phyloP scores from a whole-genome alignment of 345 rosid species.

The Salix caprea region DNA sequence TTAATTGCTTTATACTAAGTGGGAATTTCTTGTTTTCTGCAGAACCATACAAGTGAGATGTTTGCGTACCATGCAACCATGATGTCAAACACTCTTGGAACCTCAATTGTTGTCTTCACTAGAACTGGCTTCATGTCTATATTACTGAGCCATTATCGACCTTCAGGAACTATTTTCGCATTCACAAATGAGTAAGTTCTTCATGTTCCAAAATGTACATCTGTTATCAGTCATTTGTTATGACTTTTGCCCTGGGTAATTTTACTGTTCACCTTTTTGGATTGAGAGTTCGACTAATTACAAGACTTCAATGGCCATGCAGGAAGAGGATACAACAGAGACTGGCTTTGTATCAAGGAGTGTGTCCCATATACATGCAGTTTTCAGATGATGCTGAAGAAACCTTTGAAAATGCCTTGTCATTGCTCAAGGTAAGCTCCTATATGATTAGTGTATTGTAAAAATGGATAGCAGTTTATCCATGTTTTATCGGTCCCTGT shows the following conservation, averaged over 20 bases:
- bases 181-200: conserved; percentile 82
- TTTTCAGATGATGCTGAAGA: conserved; percentile 95
- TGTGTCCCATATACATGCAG: conserved; percentile 83
- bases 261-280: too few species aligned
- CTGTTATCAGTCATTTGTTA: background rate
- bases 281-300: background rate
- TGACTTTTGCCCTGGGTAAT: conserved; percentile 4
- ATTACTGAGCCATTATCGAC: conserved; percentile 90
- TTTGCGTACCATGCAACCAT: conserved; percentile 99
- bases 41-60: conserved; percentile 99
- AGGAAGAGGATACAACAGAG: conserved; percentile 88
- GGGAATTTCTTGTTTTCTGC: conserved; percentile 22
- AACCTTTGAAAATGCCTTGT: conserved; percentile 71
- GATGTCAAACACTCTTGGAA: conserved; percentile 99
- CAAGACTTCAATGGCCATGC: conserved; percentile 25
- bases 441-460: background rate
- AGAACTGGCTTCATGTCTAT: conserved; percentile 96
- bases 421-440: conserved; percentile 56
- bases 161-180: conserved; percentile 88
- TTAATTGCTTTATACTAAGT: conserved; percentile 10
- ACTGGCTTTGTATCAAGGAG: conserved; percentile 91
- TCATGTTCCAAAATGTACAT: background rate
- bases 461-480: background rate
- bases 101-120: conserved; percentile 93
- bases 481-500: background rate